A percentile compares a stretch with the other conserved stretches of the same genome.
Evolutionary conservation across 805 yeast species (phyloP).

Genomic region (Yamadazyma endophytica): DNA sequence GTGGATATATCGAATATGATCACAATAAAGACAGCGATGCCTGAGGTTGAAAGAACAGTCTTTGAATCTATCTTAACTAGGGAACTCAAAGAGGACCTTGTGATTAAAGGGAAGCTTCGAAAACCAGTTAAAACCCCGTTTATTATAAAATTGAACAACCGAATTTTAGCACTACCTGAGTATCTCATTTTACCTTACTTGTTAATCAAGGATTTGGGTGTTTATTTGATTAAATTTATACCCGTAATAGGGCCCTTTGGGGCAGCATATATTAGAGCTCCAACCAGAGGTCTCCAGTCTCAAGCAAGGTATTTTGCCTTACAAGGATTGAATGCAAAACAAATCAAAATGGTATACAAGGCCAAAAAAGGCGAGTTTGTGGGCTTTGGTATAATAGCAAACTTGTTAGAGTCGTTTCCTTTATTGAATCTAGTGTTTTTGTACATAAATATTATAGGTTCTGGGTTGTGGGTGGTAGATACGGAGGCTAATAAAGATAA

Average conservation of each 20-base stretch:
- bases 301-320: conserved; percentile 56
- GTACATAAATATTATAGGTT: conserved; percentile 58
- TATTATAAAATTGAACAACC: conserved; percentile 22
- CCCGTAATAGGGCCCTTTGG: conserved; percentile 61
- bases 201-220: conserved; percentile 29
- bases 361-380: conserved; percentile 38
- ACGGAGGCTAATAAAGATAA: conserved; percentile 41
- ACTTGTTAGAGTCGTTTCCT: conserved; percentile 52
- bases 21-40: conserved; percentile 40
- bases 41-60: conserved; percentile 41
- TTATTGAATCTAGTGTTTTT: conserved; percentile 48
- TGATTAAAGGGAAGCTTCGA: conserved; percentile 33
- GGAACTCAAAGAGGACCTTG: conserved; percentile 44
- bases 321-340: conserved; percentile 45
- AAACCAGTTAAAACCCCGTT: conserved; percentile 27
- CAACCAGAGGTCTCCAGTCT: conserved; percentile 48
- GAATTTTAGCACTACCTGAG: conserved; percentile 31
- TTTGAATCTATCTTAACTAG: conserved; percentile 46
- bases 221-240: conserved; percentile 40
- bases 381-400: conserved; percentile 51
- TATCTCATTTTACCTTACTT: conserved; percentile 37
- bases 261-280: conserved; percentile 48
- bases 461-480: conserved; percentile 60
- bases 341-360: conserved; percentile 34
- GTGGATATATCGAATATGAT: conserved; percentile 39